Evolutionary conservation across 73 alveolate species (phyloP), one percentile per base, ranked within the genome.

Genomic region (Durusdinium trenchii): DNA sequence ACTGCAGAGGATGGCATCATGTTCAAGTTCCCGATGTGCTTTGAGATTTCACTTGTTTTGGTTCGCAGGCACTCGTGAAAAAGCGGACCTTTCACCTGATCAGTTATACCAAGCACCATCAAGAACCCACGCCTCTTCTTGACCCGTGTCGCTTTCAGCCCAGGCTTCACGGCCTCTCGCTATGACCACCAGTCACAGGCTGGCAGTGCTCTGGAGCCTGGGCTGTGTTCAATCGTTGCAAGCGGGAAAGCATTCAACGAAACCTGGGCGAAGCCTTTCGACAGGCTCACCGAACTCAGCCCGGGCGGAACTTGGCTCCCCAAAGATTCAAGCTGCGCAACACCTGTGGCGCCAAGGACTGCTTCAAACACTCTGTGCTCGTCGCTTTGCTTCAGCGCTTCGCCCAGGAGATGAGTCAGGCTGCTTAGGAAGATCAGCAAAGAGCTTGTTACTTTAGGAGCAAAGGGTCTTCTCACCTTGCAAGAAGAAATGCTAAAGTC

Each of bases 361-460:
- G 97, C 76, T 91, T 91, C 97, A 91, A 91, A 76, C 97, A 91
- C 97, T 40, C 87, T 43, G 97, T 91, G 57, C 89, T 91, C 73
- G 20, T 91, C 60, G 79, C 76, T 26, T 50, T 91, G 57, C 45
- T 91, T 43, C 60, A 75, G 73, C 43, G 47, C 30, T 48, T 91
- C 45, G 50, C 97, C 18, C 47, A 91, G 97, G 97, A 91, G 61
- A 20, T 0, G 42, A 9, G 79, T 67, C 32, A 26, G 16, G 81
- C 46, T 32, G n/a, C n/a, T n/a, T n/a, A n/a, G n/a, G n/a, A n/a
- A n/a, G n/a, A n/a, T 23, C 16, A 26, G 32, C 78, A 64, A 26
- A 9, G 7, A 14, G 42, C 5, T 12, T 64, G 42, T 23, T 12
- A 64, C 32, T 64, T 9, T 35, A 40, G 7, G 38, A 40, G 42